These are phyloP conservation scores for Gossypium raimondii DNA, from an alignment of 345 rosid genomes.

Conservation along the genomic window DNA sequence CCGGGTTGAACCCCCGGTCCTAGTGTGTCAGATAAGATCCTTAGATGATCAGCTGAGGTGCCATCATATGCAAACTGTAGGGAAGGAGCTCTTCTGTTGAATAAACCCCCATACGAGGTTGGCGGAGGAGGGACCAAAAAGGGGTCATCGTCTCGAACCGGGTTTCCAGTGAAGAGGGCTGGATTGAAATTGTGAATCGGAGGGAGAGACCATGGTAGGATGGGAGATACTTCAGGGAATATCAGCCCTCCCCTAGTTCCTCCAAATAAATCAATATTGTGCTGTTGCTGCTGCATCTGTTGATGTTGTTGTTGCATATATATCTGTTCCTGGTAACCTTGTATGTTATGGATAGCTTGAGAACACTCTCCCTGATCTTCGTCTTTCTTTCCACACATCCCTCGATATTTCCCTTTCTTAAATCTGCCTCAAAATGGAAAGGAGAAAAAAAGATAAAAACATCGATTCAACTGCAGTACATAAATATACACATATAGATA, in stretches of 20 bases:
- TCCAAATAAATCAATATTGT: conserved; percentile 35
- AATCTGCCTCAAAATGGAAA: background rate
- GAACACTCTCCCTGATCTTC: conserved; percentile 66
- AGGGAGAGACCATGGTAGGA: conserved; percentile 51
- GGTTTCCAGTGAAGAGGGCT: conserved; percentile 25
- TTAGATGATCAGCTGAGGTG: conserved; percentile 57
- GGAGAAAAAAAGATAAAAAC: background rate
- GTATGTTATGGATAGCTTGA: conserved; percentile 52
- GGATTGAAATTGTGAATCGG: conserved; percentile 38
- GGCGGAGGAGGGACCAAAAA: conserved; percentile 62
- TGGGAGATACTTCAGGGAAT: conserved; percentile 59
- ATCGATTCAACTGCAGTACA: background rate
- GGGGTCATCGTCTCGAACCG: conserved; percentile 52
- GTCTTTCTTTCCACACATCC: conserved; percentile 62
- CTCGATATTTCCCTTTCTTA: conserved; percentile 8
- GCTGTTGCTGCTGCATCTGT: conserved; percentile 42
- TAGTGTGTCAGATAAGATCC: conserved; percentile 76
- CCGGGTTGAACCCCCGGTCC: conserved; percentile 64
- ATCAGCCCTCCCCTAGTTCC: conserved; percentile 36
- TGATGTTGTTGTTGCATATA: conserved; percentile 53
- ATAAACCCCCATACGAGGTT: conserved; percentile 52
- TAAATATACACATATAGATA: background rate
- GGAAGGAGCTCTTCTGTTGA: conserved; percentile 59
- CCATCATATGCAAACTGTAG: conserved; percentile 70
- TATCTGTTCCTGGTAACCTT: conserved; percentile 63